Base-by-base conservation (phyloP, 1,139 yeast genomes). In the Insectozyma bohioensis region DNA sequence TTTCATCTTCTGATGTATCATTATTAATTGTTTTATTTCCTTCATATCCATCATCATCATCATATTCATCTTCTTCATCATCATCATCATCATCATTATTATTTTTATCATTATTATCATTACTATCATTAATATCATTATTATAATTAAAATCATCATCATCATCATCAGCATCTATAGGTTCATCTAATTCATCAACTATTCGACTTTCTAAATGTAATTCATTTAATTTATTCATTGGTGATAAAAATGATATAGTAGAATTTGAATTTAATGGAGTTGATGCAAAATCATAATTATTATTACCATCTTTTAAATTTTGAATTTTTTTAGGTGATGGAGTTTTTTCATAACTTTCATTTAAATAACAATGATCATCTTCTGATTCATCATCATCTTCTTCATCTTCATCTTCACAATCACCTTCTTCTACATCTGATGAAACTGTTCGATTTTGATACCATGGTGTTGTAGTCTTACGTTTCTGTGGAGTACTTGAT, bases 201-300 rank as follows among this genome's bases (percentile, higher is more conserved):
- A 35, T 25, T 15, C 34, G 28, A 7, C 41, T 30, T 17, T 39
- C 50, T 13, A 61, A 37, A 37, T 64, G 63, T 24, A 64, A 42
- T 23, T 56, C 53, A 39, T 58, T 58, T 24, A 64, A 51, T 36
- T 52, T 53, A 32, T 52, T 54, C 35, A 62, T 56, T 9, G 75
- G 75, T 1, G 73, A 67, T 16, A 60, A 40, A 35, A 68, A 66
- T 13, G 66, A 49, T 7, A 48, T 36, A 12, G 56, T 48, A 17
- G 43, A 42, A 34, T 44, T 40, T 11, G 34, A 32, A 31, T 49
- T 46, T 30, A 63, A 46, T 7, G 71, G 71, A 6, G 71, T 64
- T n/a, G 68, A 62, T 0, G 65, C 63, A 33, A 36, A 41, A n/a
- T 36, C 39, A 20, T 40, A 34, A 23, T 27, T 30, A 20, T 30